Percentiles rank a stretch among this genome's conserved stretches.
Evolutionary conservation across 2,329 filamentous ascomycete species (phyloP).

Genomic region (Mycogone perniciosa): DNA sequence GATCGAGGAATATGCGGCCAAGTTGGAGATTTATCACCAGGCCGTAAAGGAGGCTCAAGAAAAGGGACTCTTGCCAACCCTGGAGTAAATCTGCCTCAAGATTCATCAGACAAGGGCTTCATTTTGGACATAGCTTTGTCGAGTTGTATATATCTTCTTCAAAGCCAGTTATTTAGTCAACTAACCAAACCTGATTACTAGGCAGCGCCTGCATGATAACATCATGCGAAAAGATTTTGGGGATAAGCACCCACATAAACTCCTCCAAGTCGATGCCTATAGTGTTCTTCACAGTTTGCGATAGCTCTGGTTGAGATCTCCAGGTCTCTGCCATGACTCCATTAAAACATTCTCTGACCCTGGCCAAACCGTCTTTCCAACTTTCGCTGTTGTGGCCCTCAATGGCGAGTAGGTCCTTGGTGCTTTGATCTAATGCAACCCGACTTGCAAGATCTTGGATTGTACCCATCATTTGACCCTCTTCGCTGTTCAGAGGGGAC

Average conservation of each 20-base stretch:
- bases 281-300: constrained; percentile 9
- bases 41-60: constrained; percentile 30
- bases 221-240: constrained; percentile 15
- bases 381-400: background rate
- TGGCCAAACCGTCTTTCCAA: constrained; percentile 9
- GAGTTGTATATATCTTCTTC: too few relatives aligned
- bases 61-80: constrained; percentile 19
- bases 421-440: constrained; percentile 7
- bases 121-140: too few relatives aligned
- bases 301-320: constrained; percentile 9
- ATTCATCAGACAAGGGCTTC: too few relatives aligned
- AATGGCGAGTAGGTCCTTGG: background rate
- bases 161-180: constrained; percentile 4
- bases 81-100: background rate
- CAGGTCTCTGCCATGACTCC: constrained; percentile 9
- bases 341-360: constrained; percentile 11
- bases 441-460: constrained; percentile 5
- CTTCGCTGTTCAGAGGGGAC: constrained; percentile 6
- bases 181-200: constrained; percentile 13
- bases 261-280: constrained; percentile 14
- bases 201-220: constrained; percentile 6
- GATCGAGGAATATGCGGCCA: constrained; percentile 28
- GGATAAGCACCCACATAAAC: constrained; percentile 16
- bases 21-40: constrained; percentile 28
- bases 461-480: constrained; percentile 9